Conservation (phyloP, 2,329 filamentous ascomycete species). For the Sordariomycetes sp. region DNA sequence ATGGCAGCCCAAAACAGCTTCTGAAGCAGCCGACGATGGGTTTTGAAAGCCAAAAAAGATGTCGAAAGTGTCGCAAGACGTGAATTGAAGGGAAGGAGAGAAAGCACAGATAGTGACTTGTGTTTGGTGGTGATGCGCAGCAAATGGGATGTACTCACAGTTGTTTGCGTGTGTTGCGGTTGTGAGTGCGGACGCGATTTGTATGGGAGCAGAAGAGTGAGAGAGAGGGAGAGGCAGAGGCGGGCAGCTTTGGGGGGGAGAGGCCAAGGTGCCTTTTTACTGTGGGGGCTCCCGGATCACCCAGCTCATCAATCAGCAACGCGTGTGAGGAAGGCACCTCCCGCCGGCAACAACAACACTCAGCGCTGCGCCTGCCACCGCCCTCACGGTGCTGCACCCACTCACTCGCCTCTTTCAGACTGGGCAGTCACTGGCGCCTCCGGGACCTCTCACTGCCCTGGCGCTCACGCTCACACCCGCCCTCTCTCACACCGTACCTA, state of each 20-base stretch:
- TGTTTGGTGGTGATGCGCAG: constrained; percentile 14
- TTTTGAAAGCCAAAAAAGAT: constrained; percentile 1
- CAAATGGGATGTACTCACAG: constrained; percentile 45
- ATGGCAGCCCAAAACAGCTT: constrained; percentile 1
- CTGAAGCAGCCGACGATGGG: constrained; percentile 1
- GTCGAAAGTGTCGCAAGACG: background rate
- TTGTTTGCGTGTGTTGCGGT: constrained; percentile 23
- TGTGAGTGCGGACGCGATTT: constrained; percentile 37
- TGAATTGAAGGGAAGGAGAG: background rate
- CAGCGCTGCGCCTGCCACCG: no score
- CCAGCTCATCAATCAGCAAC: no score
- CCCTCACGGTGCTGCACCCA: no score
- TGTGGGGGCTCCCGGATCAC: no score
- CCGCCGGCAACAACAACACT: no score
- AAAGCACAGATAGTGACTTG: constrained; percentile 14
- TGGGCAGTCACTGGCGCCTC: no score
- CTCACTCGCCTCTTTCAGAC: no score
- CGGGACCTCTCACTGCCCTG: no score
- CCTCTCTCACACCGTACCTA: no score
- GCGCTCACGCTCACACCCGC: no score
- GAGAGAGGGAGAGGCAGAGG: constrained; percentile 41
- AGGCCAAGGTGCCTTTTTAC: constrained; percentile 53
- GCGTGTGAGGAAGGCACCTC: no score
- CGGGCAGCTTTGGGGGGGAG: constrained; percentile 34
- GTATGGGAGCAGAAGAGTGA: constrained; percentile 43